Conservation (phyloP, 176 grass and related monocot species). For the Chloris gayana region DNA sequence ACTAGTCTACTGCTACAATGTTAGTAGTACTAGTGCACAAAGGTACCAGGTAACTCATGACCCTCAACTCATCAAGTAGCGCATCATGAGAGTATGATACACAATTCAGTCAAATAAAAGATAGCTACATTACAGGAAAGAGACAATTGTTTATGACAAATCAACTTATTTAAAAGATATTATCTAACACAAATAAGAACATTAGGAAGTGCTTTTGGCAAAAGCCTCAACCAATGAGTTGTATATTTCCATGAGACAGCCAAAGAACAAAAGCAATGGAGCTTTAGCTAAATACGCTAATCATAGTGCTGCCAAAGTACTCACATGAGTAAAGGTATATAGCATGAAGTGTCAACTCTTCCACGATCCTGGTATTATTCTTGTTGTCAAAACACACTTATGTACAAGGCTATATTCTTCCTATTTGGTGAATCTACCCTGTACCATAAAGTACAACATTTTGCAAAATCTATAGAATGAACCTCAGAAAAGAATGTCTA, state of each 20-base stretch:
- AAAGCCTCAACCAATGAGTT: not conserved
- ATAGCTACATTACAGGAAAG: not conserved
- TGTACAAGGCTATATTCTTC: not conserved
- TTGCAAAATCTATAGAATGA: constrained; percentile 1
- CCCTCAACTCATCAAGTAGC: not conserved
- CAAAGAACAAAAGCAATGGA: not conserved
- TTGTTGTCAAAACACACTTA: constrained; percentile 8
- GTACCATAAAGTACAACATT: not conserved
- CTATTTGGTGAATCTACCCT: too few species aligned
- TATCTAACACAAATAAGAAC: not conserved
- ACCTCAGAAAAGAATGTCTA: constrained; percentile 2
- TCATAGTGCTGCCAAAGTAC: not conserved
- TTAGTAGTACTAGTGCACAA: not conserved
- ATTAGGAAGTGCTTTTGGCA: not conserved
- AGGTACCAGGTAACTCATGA: not conserved
- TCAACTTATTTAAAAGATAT: not conserved
- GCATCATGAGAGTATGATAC: not conserved
- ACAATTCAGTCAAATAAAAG: not conserved
- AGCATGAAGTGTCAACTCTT: not conserved
- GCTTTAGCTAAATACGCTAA: constrained; percentile 16
- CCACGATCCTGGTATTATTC: constrained; percentile 14
- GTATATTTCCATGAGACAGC: not conserved
- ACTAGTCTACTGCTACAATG: constrained; percentile 11
- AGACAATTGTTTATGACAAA: not conserved
- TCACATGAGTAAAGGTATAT: not conserved